Percentiles rank a stretch among this genome's conserved stretches.
Evolutionary conservation across 2,329 filamentous ascomycete species (phyloP).

Genomic region (Emergomyces pasteurianus): DNA sequence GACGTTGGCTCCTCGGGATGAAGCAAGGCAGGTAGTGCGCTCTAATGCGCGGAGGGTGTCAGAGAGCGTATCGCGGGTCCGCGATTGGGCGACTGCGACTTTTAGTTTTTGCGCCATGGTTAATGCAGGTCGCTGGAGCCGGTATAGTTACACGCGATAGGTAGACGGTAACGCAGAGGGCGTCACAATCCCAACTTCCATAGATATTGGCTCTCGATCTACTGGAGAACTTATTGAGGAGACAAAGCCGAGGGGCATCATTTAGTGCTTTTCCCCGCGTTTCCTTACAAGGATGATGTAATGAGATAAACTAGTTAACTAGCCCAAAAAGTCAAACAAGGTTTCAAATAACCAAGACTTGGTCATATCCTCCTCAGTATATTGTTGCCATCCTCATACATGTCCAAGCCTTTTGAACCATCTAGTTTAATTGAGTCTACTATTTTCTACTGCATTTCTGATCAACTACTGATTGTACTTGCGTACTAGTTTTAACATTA

Average conservation of each 20-base stretch:
- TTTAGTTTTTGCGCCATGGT: conserved; percentile 31
- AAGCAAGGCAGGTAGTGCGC: conserved; percentile 51
- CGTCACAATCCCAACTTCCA: not conserved
- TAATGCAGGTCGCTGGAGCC: not conserved
- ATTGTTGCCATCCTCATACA: too few species aligned
- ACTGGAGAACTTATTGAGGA: not conserved
- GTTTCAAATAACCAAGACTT: too few species aligned
- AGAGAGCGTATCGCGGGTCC: conserved; percentile 29
- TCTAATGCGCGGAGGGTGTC: conserved; percentile 57
- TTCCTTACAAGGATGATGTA: not conserved
- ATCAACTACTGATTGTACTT: too few species aligned
- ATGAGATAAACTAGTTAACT: not conserved
- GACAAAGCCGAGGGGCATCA: not conserved
- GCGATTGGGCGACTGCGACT: conserved; percentile 36
- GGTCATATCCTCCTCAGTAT: too few species aligned
- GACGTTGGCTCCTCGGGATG: conserved; percentile 49
- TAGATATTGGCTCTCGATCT: not conserved
- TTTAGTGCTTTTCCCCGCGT: not conserved
- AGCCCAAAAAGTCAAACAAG: too few species aligned
- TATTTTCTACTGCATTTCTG: too few species aligned
- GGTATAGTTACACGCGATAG: not conserved
- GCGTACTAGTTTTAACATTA: not conserved
- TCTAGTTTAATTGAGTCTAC: too few species aligned
- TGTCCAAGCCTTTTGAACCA: not conserved
- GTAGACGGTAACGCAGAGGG: not conserved